Percentiles rank a stretch among this genome's conserved stretches.
phyloP scores from a whole-genome alignment of 2,329 filamentous ascomycete species.

The Botrytis medusae region DNA sequence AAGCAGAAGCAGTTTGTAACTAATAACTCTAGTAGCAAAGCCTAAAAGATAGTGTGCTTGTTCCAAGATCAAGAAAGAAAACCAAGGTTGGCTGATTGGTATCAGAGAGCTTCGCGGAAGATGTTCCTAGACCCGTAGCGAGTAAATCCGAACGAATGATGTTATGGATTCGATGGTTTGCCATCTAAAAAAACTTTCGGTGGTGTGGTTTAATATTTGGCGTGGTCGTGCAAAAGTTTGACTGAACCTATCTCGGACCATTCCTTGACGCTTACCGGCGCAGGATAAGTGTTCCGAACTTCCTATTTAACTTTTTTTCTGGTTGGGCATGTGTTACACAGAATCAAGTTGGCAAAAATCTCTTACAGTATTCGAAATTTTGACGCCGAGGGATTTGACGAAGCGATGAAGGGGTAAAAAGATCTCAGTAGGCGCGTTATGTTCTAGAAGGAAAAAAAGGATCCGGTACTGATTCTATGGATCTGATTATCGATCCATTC shows the following conservation, averaged over 20 bases:
- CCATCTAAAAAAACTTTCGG: slow-evolving; percentile 6
- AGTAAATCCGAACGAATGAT: slow-evolving; percentile 5
- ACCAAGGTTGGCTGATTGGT: slow-evolving; percentile 1
- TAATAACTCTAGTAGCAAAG: not conserved
- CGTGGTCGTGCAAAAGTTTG: slow-evolving; percentile 5
- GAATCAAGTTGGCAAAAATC: not conserved
- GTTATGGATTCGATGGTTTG: not conserved
- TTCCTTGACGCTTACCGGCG: not conserved
- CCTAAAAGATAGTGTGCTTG: not conserved
- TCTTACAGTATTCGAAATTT: not conserved
- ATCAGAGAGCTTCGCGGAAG: slow-evolving; percentile 15
- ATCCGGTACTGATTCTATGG: not conserved
- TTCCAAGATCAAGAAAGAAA: slow-evolving; percentile 13
- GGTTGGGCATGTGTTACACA: not conserved
- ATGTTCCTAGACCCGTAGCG: slow-evolving; percentile 9
- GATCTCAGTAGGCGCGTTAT: not conserved
- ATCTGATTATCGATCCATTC: not conserved
- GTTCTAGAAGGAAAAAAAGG: slow-evolving; percentile 5
- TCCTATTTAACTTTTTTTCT: not conserved
- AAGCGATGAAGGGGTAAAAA: slow-evolving; percentile 13
- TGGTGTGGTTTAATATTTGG: slow-evolving; percentile 4
- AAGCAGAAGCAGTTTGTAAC: slow-evolving; percentile 4
- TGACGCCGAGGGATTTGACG: slow-evolving; percentile 5
- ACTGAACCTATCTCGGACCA: not conserved
- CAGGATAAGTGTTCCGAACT: slow-evolving; percentile 11